These are phyloP conservation scores for Physcomitrium patens DNA, from an alignment of 225 moss, liverwort and hornwort genomes.

Conservation along the genomic window DNA sequence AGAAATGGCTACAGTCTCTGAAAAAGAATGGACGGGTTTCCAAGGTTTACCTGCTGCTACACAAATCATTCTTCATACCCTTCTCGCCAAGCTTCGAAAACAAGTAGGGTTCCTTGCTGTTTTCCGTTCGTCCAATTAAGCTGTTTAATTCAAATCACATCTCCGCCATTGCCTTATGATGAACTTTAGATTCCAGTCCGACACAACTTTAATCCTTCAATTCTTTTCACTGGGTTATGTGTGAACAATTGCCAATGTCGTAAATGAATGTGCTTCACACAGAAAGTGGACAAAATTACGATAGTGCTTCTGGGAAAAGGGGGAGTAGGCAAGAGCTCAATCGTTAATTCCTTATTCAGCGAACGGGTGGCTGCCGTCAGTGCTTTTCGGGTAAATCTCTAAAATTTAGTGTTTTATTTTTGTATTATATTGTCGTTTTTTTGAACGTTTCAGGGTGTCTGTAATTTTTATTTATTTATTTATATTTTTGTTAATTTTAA, in stretches of 20 bases:
- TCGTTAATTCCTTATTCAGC: slow-evolving; percentile 71
- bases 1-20: neutral
- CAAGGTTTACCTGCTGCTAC: slow-evolving; percentile 69
- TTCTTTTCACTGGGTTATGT: too few relatives aligned
- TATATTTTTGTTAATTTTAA: neutral
- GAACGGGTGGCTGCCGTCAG: slow-evolving; percentile 72
- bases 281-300: slow-evolving; percentile 63
- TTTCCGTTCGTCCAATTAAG: neutral
- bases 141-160: neutral
- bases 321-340: slow-evolving; percentile 80
- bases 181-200: neutral
- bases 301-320: slow-evolving; percentile 70
- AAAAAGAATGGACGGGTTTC: slow-evolving; percentile 42
- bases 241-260: too few relatives aligned
- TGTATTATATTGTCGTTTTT: too few relatives aligned
- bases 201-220: neutral
- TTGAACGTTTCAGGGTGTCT: too few relatives aligned
- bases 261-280: slow-evolving; percentile 27
- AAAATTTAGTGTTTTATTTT: too few relatives aligned
- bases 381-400: slow-evolving; percentile 65
- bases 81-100: slow-evolving; percentile 61
- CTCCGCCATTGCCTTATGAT: neutral
- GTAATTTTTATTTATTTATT: too few relatives aligned
- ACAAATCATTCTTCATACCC: slow-evolving; percentile 54
- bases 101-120: slow-evolving; percentile 19